These are phyloP conservation scores for Thielaviopsis punctulata DNA, from an alignment of 2,329 filamentous ascomycete genomes.

Conservation along the genomic window DNA sequence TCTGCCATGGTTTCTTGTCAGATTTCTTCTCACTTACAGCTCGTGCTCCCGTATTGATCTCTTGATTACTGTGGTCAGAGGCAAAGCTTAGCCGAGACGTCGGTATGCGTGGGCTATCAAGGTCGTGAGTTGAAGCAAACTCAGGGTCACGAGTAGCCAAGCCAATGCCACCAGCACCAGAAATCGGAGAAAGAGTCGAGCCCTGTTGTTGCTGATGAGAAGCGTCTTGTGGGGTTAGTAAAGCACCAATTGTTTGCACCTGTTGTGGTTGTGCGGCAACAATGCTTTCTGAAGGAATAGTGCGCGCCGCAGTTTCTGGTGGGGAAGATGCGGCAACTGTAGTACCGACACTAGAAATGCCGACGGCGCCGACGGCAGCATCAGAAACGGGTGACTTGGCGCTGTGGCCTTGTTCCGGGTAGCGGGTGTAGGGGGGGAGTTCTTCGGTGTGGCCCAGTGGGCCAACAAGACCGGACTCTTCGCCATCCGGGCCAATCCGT, in stretches of 20 bases:
- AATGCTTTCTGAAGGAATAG: background rate
- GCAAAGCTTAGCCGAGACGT: conserved; percentile 34
- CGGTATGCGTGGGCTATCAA: conserved; percentile 32
- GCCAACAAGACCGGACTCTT: conserved; percentile 81
- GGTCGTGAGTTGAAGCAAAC: conserved; percentile 37
- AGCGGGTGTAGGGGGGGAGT: conserved; percentile 78
- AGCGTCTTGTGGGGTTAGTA: background rate
- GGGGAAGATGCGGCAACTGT: background rate
- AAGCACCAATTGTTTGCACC: conserved; percentile 5
- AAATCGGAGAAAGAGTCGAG: conserved; percentile 19
- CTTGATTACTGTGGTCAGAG: conserved; percentile 34
- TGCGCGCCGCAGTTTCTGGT: background rate
- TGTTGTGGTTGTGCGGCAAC: conserved; percentile 1
- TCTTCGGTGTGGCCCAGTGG: conserved; percentile 82
- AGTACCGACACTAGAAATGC: background rate
- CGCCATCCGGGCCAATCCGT: conserved; percentile 59
- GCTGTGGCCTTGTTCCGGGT: conserved; percentile 55
- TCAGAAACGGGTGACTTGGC: conserved; percentile 25
- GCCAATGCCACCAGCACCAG: conserved; percentile 44
- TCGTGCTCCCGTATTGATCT: conserved; percentile 34
- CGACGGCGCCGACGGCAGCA: conserved; percentile 2
- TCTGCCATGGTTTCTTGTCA: conserved; percentile 32
- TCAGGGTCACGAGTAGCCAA: conserved; percentile 45
- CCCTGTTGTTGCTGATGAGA: background rate
- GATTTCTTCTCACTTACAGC: conserved; percentile 30